Percentiles rank a stretch among this genome's conserved stretches.
Conservation (phyloP, 768 basidiomycete species). For the Cystobasidium ongulense region DNA sequence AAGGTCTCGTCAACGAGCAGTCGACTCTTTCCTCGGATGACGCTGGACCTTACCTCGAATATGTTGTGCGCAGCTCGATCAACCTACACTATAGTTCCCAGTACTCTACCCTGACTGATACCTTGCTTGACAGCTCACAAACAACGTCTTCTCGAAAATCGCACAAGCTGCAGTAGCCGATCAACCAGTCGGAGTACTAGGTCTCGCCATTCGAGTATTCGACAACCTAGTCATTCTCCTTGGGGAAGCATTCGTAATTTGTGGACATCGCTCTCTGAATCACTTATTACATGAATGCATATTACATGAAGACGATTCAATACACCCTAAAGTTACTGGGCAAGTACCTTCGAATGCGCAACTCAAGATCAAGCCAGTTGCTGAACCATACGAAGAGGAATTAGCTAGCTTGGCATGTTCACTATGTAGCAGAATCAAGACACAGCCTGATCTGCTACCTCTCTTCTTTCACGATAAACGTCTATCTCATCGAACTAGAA, state of each 20-base stretch:
- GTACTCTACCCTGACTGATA: too few species aligned
- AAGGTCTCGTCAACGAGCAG: slow-evolving; percentile 26
- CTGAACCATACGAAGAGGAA: slow-evolving; percentile 47
- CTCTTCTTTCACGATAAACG: slow-evolving; percentile 62
- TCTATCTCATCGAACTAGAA: slow-evolving; percentile 53
- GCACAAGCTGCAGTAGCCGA: slow-evolving; percentile 79
- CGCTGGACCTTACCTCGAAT: slow-evolving; percentile 86
- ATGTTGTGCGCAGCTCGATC: slow-evolving; percentile 49
- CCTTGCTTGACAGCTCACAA: slow-evolving; percentile 54
- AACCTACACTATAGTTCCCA: too few species aligned
- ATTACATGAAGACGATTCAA: background rate
- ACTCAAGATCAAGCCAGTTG: background rate
- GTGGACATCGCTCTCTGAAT: slow-evolving; percentile 73
- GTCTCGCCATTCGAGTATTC: slow-evolving; percentile 73
- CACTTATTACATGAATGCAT: slow-evolving; percentile 31
- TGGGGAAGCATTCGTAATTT: slow-evolving; percentile 87
- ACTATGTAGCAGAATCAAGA: slow-evolving; percentile 81
- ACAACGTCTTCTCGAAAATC: slow-evolving; percentile 74
- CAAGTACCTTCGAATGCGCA: background rate
- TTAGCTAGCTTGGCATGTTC: slow-evolving; percentile 85
- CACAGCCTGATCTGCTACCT: slow-evolving; percentile 79
- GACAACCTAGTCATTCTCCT: slow-evolving; percentile 85
- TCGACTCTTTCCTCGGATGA: slow-evolving; percentile 17
- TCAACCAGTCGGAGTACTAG: slow-evolving; percentile 79
- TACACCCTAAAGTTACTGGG: background rate